A percentile compares a stretch with the other conserved stretches of the same genome.
These are phyloP conservation scores for Trichoderma virens DNA, from an alignment of 495 filamentous ascomycete species.

Conservation along the genomic window DNA sequence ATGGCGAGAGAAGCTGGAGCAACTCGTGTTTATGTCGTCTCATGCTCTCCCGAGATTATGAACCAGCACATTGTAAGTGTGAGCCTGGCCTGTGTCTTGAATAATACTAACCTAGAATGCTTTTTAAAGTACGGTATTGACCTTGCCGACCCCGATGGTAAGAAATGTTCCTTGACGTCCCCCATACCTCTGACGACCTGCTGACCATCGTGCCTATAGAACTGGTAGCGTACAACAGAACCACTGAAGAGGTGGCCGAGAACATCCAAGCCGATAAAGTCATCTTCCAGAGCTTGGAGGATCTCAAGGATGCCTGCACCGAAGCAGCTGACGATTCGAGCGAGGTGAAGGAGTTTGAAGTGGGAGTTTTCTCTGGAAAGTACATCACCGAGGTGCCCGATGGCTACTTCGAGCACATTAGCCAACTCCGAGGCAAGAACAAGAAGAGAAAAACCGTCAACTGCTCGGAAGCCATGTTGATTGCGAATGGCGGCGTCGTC, in stretches of 20 bases:
- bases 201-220: conserved; percentile 32
- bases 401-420: conserved; percentile 84
- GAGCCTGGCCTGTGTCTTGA: background rate
- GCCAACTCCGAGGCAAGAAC: conserved; percentile 64
- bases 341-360: conserved; percentile 61
- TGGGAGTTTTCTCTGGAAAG: conserved; percentile 92
- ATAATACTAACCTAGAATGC: background rate
- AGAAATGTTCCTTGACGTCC: background rate
- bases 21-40: conserved; percentile 82
- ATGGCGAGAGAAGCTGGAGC: conserved; percentile 93
- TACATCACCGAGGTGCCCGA: conserved; percentile 78
- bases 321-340: conserved; percentile 50
- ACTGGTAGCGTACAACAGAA: conserved; percentile 75
- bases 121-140: conserved; percentile 69
- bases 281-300: conserved; percentile 81
- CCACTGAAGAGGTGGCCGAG: conserved; percentile 58
- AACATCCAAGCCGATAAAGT: conserved; percentile 88
- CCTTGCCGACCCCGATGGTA: conserved; percentile 36
- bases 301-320: conserved; percentile 72
- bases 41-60: conserved; percentile 79
- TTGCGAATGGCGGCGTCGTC: conserved; percentile 19
- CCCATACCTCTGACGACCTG: background rate
- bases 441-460: conserved; percentile 35
- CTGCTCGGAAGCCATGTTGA: background rate
- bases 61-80: conserved; percentile 41